These are phyloP conservation scores for Cutaneotrichosporon sp. DNA, from an alignment of 1,284 basidiomycete genomes.

Conservation along the genomic window DNA sequence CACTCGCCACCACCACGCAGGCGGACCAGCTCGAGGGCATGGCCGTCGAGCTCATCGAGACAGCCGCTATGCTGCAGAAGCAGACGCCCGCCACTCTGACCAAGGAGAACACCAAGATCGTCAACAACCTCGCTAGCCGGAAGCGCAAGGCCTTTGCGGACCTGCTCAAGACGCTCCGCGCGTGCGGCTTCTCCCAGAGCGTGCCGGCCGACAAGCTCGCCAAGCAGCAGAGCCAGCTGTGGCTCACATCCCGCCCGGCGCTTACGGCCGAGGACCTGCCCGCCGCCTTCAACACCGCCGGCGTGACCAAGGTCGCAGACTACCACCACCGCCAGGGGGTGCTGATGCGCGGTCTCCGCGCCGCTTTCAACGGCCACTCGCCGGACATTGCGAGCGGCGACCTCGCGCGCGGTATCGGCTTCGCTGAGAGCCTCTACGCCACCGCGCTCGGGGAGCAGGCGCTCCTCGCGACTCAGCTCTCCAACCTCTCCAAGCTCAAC, in stretches of 20 bases:
- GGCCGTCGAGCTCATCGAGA: slow-evolving; percentile 72
- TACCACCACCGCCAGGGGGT: slow-evolving; percentile 75
- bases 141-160: slow-evolving; percentile 93
- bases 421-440: slow-evolving; percentile 76
- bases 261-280: slow-evolving; percentile 26
- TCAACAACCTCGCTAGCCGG: slow-evolving; percentile 72
- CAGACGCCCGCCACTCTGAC: slow-evolving; percentile 60
- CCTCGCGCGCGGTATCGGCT: slow-evolving; percentile 73
- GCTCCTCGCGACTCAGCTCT: slow-evolving; percentile 17
- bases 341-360: slow-evolving; percentile 69
- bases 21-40: slow-evolving; percentile 61
- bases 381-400: slow-evolving; percentile 82
- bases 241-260: slow-evolving; percentile 61
- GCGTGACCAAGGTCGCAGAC: slow-evolving; percentile 56
- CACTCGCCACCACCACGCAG: slow-evolving; percentile 16
- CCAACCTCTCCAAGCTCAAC: slow-evolving; percentile 12
- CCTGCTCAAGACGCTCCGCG: slow-evolving; percentile 83
- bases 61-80: slow-evolving; percentile 64
- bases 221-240: slow-evolving; percentile 64
- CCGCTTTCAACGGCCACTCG: slow-evolving; percentile 69
- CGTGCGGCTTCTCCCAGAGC: slow-evolving; percentile 71
- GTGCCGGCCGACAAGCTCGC: slow-evolving; percentile 71
- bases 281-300: slow-evolving; percentile 17
- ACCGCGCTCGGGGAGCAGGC: slow-evolving; percentile 60
- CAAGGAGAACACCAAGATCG: slow-evolving; percentile 69